Base-by-base conservation (phyloP, 2,329 filamentous ascomycete species). In the Annulohypoxylon truncatum region DNA sequence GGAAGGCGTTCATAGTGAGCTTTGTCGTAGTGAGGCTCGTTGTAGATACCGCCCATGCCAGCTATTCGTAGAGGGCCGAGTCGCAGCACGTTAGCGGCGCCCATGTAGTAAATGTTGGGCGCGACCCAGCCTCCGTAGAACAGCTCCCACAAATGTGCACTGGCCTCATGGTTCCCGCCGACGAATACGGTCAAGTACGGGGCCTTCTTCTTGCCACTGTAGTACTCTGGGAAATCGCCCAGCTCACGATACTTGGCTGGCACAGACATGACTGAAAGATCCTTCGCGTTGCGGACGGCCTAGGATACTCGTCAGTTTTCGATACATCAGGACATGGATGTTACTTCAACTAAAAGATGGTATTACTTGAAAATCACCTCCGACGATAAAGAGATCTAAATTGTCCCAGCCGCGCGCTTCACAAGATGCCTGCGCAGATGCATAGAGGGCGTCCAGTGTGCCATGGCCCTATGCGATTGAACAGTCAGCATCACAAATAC, bases 61-160 rank as follows among this genome's bases (percentile, higher is more conserved):
- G 93, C 92, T 67, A 99, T 97, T 20, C 96, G 89, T 51, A 99
- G 81, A 1, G 92, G 91, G 0, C 95, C 95, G 29, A 96, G 83
- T 15, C 91, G 90, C 40, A 99, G 77, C 7, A 99, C 90, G 76
- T 97, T 97, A 64, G 96, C 93, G 31, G 94, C 93, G 51, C 96
- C 96, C 78, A 98, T 86, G 80, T 97, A 99, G 83, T 97, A 99
- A 69, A 99, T 98, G 72, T 96, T 97, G 7, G 93, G 94, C 6
- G 95, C 95, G 4, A 93, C 96, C 96, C 96, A 99, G 53, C 96
- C 96, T 54, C 96, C 96, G 76, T 98, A 97, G 81, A 93, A 97
- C 0, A 99, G 86, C 80, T 99, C 96, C 83, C 90, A 96, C 4
- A 97, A 83, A 79, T 98, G 89, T 53, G 92, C 94, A 74, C 92